Evolutionary conservation across 306 rosid species (phyloP).

Genomic region (Fagus sylvatica): DNA sequence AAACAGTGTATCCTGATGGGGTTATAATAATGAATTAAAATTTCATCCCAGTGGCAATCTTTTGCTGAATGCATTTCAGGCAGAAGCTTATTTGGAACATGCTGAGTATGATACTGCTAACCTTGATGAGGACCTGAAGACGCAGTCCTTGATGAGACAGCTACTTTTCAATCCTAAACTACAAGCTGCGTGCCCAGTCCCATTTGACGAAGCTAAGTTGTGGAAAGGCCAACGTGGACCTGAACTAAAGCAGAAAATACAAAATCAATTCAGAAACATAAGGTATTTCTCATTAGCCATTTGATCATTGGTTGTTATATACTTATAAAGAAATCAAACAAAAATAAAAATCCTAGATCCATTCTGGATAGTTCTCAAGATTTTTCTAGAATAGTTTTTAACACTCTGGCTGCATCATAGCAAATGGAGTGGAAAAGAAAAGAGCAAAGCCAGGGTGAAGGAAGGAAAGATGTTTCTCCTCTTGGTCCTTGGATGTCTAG

Average conservation of each 20-base stretch:
- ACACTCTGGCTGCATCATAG: background rate
- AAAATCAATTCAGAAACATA: constrained; percentile 90
- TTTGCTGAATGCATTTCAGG: constrained; percentile 51
- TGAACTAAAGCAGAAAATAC: constrained; percentile 84
- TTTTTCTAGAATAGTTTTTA: constrained; percentile 6
- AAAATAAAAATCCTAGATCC: background rate
- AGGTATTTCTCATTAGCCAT: constrained; percentile 46
- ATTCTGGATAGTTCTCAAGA: background rate
- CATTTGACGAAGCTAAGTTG: constrained; percentile 95
- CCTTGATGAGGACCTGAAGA: constrained; percentile 69
- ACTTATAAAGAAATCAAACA: background rate
- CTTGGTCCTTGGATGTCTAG: background rate
- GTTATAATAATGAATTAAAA: background rate
- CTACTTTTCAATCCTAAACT: constrained; percentile 72
- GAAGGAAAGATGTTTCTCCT: background rate
- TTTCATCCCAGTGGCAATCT: constrained; percentile 21
- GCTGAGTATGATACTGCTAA: constrained; percentile 92
- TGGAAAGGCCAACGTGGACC: constrained; percentile 98
- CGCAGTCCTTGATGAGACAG: constrained; percentile 78
- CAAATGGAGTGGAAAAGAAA: background rate
- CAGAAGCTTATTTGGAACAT: constrained; percentile 84
- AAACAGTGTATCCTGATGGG: background rate
- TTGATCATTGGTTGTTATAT: constrained; percentile 12
- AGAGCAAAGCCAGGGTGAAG: background rate
- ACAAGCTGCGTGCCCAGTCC: constrained; percentile 96